These are phyloP conservation scores for Austroboletus eburneus DNA, from an alignment of 768 basidiomycete genomes.

Conservation along the genomic window DNA sequence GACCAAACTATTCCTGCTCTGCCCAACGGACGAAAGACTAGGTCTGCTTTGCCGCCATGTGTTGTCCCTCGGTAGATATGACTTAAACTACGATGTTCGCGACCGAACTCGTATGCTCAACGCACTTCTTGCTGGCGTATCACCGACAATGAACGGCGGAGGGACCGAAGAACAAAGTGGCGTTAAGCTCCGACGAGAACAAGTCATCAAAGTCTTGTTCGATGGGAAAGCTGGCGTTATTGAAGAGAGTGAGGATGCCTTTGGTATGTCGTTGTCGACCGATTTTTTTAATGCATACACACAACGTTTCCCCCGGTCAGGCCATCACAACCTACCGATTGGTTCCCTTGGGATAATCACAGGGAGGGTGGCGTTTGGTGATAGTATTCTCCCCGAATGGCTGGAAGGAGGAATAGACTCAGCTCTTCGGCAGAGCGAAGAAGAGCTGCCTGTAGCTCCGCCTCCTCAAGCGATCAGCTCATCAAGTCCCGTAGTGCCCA, in stretches of 20 bases:
- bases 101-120: slow-evolving; percentile 82
- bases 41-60: slow-evolving; percentile 64
- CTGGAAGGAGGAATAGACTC: slow-evolving; percentile 81
- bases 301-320: slow-evolving; percentile 20
- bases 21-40: slow-evolving; percentile 48
- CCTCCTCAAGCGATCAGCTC: slow-evolving; percentile 41
- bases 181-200: slow-evolving; percentile 78
- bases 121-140: slow-evolving; percentile 60
- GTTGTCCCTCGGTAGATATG: slow-evolving; percentile 83
- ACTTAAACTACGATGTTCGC: slow-evolving; percentile 83
- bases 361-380: slow-evolving; percentile 43
- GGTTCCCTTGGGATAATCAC: slow-evolving; percentile 67
- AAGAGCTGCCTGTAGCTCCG: slow-evolving; percentile 40
- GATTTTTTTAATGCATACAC: too few species aligned
- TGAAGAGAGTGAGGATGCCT: slow-evolving; percentile 34
- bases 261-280: slow-evolving; percentile 25
- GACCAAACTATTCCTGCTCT: slow-evolving; percentile 75
- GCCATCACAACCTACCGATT: slow-evolving; percentile 41
- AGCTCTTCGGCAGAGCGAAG: slow-evolving; percentile 63
- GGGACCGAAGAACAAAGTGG: slow-evolving; percentile 52
- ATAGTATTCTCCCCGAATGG: slow-evolving; percentile 73
- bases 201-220: slow-evolving; percentile 75
- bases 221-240: slow-evolving; percentile 59
- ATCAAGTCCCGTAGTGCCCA: slow-evolving; percentile 25
- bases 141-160: slow-evolving; percentile 33